Evolutionary conservation across 2,329 filamentous ascomycete genomes (phyloP), one percentile per base, ranked within the genome.

Genomic region (Colletotrichum caudatum): DNA sequence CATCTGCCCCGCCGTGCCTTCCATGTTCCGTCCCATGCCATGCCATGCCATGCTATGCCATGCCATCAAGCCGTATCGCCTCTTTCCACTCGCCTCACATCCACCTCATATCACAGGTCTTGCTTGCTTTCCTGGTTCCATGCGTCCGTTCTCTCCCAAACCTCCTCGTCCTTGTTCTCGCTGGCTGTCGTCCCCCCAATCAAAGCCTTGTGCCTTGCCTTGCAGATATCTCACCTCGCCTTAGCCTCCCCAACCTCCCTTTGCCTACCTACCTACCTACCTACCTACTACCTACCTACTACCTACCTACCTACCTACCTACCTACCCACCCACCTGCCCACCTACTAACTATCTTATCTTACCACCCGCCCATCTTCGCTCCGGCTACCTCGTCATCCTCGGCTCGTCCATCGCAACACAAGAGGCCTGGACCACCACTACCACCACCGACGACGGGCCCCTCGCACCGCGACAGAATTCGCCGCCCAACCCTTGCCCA

Each of bases 181-280:
- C 41, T 26, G 29, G 29, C 29, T 29, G 29, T 29, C 3, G 29
- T 5, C 46, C 41, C 58, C 26, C 59, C 59, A 62, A 62, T 62
- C 59, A 62, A 48, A 62, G 46, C n/a, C 37, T 51, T 46, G 59
- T 62, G 59, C 59, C 59, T 62, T 62, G 59, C 59, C 59, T 62
- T 51, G 46, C 59, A 48, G 58, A 60, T 62, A 62, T 35, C 44
- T 37, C 59, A 50, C 33, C 44, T 50, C 41, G 18, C 29, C 44
- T 48, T 26, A 23, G 23, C 44, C 41, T 23, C 23, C 35, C 59
- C 37, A 63, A 63, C 60, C 60, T 44, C n/a, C 46, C 14, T 44
- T 50, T 26, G 48, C 46, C 46, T 5, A 20, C 18, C 41, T 46
- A 3, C 44, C 20, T 46, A 46, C 44, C 14, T 41, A 41, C 39